phyloP scores from a whole-genome alignment of 495 filamentous ascomycete genomes.

The Thozetella sp. region DNA sequence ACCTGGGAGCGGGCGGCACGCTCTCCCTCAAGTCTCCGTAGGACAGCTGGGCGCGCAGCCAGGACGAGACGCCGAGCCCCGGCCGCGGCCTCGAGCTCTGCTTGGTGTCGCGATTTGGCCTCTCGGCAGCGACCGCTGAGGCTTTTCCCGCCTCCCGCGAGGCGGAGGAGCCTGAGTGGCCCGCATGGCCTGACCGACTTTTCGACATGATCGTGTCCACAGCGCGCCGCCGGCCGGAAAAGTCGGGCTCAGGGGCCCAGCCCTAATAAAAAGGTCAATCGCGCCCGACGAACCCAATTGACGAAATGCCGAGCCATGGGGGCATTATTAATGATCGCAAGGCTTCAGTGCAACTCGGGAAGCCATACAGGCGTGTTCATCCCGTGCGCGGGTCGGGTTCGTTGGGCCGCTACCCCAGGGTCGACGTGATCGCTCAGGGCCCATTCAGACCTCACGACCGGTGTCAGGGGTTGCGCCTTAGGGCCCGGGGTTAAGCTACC shows the following conservation, averaged over 20 bases:
- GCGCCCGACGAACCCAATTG: background rate
- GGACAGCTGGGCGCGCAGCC: background rate
- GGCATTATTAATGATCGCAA: background rate
- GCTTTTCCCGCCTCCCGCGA: background rate
- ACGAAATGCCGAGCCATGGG: background rate
- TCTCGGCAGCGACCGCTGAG: background rate
- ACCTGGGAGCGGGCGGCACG: background rate
- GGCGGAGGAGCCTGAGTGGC: background rate
- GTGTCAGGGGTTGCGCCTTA: background rate
- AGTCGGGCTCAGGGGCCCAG: background rate
- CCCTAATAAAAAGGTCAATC: background rate
- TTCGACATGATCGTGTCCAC: background rate
- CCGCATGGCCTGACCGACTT: background rate
- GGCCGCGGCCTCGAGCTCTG: background rate
- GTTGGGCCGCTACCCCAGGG: constrained; percentile 1
- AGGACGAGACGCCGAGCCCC: background rate
- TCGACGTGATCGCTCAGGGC: background rate
- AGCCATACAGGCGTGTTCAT: background rate
- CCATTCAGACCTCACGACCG: background rate
- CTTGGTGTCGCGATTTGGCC: background rate
- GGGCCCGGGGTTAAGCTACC: background rate
- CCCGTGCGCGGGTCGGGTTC: constrained; percentile 1
- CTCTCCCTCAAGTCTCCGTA: background rate
- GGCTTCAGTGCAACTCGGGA: background rate
- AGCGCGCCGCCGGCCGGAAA: background rate